phyloP scores from a whole-genome alignment of 2,329 filamentous ascomycete species.

The Hortaea werneckii region DNA sequence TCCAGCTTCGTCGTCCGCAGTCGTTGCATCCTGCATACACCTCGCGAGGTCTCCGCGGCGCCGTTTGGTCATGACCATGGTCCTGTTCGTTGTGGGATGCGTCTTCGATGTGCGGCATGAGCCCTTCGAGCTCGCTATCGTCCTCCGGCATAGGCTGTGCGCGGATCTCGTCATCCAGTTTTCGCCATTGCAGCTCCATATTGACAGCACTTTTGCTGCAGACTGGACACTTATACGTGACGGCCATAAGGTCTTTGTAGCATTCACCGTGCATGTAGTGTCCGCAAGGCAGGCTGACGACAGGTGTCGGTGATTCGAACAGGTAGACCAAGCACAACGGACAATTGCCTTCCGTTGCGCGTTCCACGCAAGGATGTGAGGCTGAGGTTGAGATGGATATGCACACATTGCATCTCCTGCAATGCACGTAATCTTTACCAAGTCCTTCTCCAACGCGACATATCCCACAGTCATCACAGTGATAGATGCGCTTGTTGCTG shows the following conservation, averaged over 20 bases:
- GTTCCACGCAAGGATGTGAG: conserved; percentile 87
- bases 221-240: conserved; percentile 90
- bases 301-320: conserved; percentile 78
- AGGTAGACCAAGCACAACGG: conserved; percentile 96
- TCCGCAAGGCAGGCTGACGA: conserved; percentile 91
- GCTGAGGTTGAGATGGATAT: conserved; percentile 78
- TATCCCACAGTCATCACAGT: conserved; percentile 92
- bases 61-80: conserved; percentile 29
- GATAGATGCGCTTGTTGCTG: conserved; percentile 81
- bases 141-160: conserved; percentile 75
- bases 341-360: conserved; percentile 89
- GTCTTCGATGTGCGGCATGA: conserved; percentile 12
- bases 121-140: conserved; percentile 21
- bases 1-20: conserved; percentile 77
- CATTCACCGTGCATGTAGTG: conserved; percentile 91
- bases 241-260: conserved; percentile 77
- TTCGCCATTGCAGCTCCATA: conserved; percentile 92
- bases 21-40: conserved; percentile 90
- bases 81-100: conserved; percentile 40
- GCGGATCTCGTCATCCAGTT: conserved; percentile 76
- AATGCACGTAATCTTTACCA: conserved; percentile 96
- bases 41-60: conserved; percentile 25
- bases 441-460: conserved; percentile 83
- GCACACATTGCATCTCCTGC: conserved; percentile 93
- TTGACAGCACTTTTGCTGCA: conserved; percentile 96